These are phyloP conservation scores for Chlamydomonas urium DNA, from an alignment of 139 green algal species.

Conservation along the genomic window DNA sequence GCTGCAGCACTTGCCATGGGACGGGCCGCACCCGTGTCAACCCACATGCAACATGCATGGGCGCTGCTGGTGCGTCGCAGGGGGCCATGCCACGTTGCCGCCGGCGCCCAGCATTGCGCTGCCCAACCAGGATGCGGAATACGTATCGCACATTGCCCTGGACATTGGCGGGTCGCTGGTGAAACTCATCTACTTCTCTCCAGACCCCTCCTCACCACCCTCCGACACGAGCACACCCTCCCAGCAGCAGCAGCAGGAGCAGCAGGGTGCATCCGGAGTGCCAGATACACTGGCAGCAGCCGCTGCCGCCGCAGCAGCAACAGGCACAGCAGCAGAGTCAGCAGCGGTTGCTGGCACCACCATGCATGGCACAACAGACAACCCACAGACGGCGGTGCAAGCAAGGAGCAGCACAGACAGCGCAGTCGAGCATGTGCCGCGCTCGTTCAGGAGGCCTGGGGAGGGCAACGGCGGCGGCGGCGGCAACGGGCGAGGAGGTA, in stretches of 20 bases:
- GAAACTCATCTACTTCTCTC: slow-evolving; percentile 97
- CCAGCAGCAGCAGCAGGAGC: neutral
- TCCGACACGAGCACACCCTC: neutral
- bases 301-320: neutral
- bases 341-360: too few species aligned
- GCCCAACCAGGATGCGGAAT: slow-evolving; percentile 83
- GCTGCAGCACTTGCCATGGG: neutral
- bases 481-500: too few species aligned
- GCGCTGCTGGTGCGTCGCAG: neutral
- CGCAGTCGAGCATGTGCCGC: too few species aligned
- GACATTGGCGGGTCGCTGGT: slow-evolving; percentile 95
- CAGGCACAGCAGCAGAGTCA: too few species aligned
- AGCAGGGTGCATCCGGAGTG: neutral
- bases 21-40: neutral
- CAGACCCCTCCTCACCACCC: slow-evolving; percentile 10
- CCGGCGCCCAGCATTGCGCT: slow-evolving; percentile 83
- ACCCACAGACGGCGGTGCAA: too few species aligned
- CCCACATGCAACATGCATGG: neutral
- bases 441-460: too few species aligned
- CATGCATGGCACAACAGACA: too few species aligned
- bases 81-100: neutral
- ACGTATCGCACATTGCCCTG: slow-evolving; percentile 87
- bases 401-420: too few species aligned
- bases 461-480: too few species aligned
- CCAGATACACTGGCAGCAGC: neutral